Base-by-base conservation (phyloP, 2,329 filamentous ascomycete species). In the Magnaporthiopsis incrustans region DNA sequence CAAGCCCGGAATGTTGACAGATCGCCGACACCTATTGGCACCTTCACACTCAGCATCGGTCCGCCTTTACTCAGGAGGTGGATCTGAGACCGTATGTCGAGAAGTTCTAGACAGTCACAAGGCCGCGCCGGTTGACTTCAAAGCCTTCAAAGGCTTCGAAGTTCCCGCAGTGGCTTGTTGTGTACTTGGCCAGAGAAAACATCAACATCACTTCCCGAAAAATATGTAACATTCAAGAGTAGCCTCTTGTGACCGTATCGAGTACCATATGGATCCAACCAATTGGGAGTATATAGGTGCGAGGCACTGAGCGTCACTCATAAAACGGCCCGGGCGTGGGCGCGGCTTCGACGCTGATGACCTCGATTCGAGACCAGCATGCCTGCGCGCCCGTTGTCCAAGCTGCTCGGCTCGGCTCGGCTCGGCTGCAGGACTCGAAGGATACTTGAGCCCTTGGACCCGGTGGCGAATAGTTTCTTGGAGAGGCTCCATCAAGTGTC, bases 1-100 rank as follows among this genome's bases (percentile, higher is more conserved):
- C 27, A 62, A 26, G 4, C 56, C 14, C 4, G 56, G 25, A 22
- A n/a, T 53, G 14, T 38, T 44, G 27, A 53, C 66, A 94, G 87
- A 96, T 96, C 79, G 92, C 92, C 14, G 91, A 96, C 68, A 84
- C 85, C 14, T 96, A 96, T 71, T 96, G 91, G 91, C 80, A 88
- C 72, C 73, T 96, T 70, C 92, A 96, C 72, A 89, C 87, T 0
- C 92, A 97, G 78, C 89, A 88, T 38, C 83, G 85, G 69, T 91
- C 89, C 7, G 86, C 86, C 2, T 96, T 94, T 71, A 92, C 90
- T 0, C 90, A 91, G 72, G 91, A 96, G 77, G 75, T 96, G 69
- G 92, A 96, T 75, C 78, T 93, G 35, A 81, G 92, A 67, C 91
- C 92, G 1, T 92, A 85, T 74, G 80, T 92, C 63, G 92, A 96